Base-by-base conservation (phyloP, 2,329 filamentous ascomycete species). In the Pseudocercospora crystallina region DNA sequence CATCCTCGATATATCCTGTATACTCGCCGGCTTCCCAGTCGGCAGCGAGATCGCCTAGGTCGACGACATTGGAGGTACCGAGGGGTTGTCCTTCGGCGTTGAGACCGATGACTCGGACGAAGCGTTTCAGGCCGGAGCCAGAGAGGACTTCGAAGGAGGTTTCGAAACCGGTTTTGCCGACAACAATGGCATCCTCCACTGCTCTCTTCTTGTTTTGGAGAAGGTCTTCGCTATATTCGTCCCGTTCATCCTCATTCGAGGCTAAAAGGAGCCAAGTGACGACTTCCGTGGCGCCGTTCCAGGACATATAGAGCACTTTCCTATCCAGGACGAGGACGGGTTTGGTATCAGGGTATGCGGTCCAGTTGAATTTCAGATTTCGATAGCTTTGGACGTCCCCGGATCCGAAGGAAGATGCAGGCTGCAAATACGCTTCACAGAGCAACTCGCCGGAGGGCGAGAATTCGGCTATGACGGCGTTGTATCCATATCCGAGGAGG, bases 401-500 rank as follows among this genome's bases (percentile, higher is more conserved):
- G 7, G 44, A 29, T 53, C 61, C 2, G 75, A 77, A 32, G 62
- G 59, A 47, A 70, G 59, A 80, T 78, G 54, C 74, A 75, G 56
- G 58, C 43, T 56, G 71, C 60, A 80, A 71, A 57, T 78, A 77
- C 2, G 71, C 71, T 49, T 82, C 76, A 66, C 80, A 82, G 12
- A 83, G 65, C 5, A 76, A 61, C 5, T 72, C 64, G 3, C 79
- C 80, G n/a, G 75, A 69, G 1, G 65, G 53, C 0, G 69, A 68
- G 58, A 76, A 61, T 44, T 76, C 73, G 2, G 71, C 71, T 5
- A 69, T 65, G 12, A 69, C 65, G 2, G 61, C 62, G 12, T 65
- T 62, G 53, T 69, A 63, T 3, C 81, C 80, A 75, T 79, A 84
- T 47, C 79, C 78, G 17, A 83, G 72, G 11, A 84, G 61, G 5